Base-by-base conservation (phyloP, 768 basidiomycete species). In the Collybiopsis confluens region DNA sequence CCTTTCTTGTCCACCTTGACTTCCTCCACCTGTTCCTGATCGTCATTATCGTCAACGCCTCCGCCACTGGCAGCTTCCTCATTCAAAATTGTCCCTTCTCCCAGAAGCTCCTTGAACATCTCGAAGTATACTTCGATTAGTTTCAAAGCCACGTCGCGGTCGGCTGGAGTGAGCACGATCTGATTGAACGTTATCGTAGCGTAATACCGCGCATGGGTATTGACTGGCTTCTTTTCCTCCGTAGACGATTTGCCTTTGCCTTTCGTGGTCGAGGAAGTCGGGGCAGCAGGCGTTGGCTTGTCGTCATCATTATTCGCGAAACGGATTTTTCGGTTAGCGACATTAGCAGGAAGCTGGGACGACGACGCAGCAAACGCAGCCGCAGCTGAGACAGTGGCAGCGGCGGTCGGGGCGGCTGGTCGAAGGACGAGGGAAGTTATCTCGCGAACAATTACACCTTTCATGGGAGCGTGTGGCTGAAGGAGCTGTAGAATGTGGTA, bases 141-240 rank as follows among this genome's bases (percentile, higher is more conserved):
- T 56, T 82, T 78, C 43, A 84, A 69, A 13, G 94, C 88, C 9
- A 93, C 88, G 0, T 82, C 82, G 8, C 80, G 74, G 60, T 97
- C 94, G 16, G 65, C 72, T 9, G 73, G 65, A 9, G 74, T 73
- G 27, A 98, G 75, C 37, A 92, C 82, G 54, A 95, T 85, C 69
- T 98, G 97, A 66, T 98, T 98, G 60, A 98, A 85, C 0, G 97
- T 97, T 63, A 97, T 92, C 4, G 88, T 77, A 15, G 92, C 84
- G 67, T 98, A 99, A 70, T 98, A 99, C 46, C 86, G 79, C 0
- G 86, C 88, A 67, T 98, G 94, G 13, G 77, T 72, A 59, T 83
- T 85, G 42, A 73, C 63, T 45, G 72, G 74, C 65, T 78, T 75
- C 47, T 69, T 70, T 54, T 67, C 56, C 11, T 67, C 43, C 4